These are phyloP conservation scores for Phaeodactylum tricornutum DNA, from an alignment of 108 stramenopile genomes.

Conservation along the genomic window DNA sequence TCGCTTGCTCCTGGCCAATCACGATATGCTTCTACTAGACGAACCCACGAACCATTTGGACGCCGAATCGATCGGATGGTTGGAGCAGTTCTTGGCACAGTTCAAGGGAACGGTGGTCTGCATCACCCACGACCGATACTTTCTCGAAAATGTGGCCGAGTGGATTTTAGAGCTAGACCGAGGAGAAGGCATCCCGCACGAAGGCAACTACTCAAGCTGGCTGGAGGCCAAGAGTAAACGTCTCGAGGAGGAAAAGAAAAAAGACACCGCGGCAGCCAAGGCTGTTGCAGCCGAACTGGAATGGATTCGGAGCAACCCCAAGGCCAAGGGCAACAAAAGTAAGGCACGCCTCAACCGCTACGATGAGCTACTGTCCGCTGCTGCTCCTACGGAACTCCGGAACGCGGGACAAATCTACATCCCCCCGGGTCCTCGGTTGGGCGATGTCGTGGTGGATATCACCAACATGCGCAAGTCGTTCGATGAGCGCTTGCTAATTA, in stretches of 20 bases:
- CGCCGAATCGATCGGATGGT: slow-evolving; percentile 52
- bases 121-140: slow-evolving; percentile 93
- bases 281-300: slow-evolving; percentile 79
- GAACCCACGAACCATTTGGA: slow-evolving; percentile 54
- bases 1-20: slow-evolving; percentile 69
- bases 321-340: slow-evolving; percentile 82
- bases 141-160: slow-evolving; percentile 89
- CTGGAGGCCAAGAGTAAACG: slow-evolving; percentile 85
- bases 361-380: slow-evolving; percentile 77
- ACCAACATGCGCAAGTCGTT: slow-evolving; percentile 60
- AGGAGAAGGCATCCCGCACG: slow-evolving; percentile 86
- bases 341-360: slow-evolving; percentile 87
- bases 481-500: slow-evolving; percentile 74
- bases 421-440: slow-evolving; percentile 88
- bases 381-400: slow-evolving; percentile 62
- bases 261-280: slow-evolving; percentile 64
- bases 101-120: slow-evolving; percentile 95
- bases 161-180: slow-evolving; percentile 97
- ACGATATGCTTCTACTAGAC: slow-evolving; percentile 88
- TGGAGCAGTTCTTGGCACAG: slow-evolving; percentile 80
- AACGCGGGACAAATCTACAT: slow-evolving; percentile 88
- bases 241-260: slow-evolving; percentile 77
- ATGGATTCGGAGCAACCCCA: slow-evolving; percentile 86
- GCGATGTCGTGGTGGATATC: slow-evolving; percentile 80
- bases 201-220: slow-evolving; percentile 94